Evolutionary conservation across 1,284 basidiomycete genomes (phyloP).

Genomic region (Chalciporus piperatoides): DNA sequence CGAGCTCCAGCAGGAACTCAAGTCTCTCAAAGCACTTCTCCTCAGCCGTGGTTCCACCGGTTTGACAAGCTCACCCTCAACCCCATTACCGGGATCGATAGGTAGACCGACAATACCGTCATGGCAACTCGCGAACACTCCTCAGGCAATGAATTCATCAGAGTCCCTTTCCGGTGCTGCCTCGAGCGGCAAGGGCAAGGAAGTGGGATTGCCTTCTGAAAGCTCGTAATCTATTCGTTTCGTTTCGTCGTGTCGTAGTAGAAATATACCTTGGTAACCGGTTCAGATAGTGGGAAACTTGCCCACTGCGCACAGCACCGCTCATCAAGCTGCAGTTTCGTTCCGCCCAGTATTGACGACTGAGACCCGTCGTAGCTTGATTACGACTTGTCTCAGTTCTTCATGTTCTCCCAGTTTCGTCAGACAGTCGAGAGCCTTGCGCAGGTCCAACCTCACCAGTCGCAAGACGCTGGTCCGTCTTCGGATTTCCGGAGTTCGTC

Average conservation of each 20-base stretch:
- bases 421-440: conserved; percentile 57
- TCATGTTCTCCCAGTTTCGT: conserved; percentile 65
- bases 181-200: conserved; percentile 44
- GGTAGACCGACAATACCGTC: conserved; percentile 79
- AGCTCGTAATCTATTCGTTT: conserved; percentile 12
- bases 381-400: not conserved
- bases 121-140: conserved; percentile 69
- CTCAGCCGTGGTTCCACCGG: conserved; percentile 55
- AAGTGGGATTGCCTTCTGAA: conserved; percentile 32
- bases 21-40: conserved; percentile 90
- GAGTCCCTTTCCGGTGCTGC: conserved; percentile 22
- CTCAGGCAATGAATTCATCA: conserved; percentile 22
- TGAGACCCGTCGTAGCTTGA: not conserved
- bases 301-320: not conserved
- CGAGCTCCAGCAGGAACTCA: conserved; percentile 92
- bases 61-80: conserved; percentile 45
- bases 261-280: not conserved
- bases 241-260: conserved; percentile 7
- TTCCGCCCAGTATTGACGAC: not conserved
- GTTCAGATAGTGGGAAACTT: not conserved
- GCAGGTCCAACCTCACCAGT: conserved; percentile 38
- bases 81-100: conserved; percentile 42
- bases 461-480: conserved; percentile 34
- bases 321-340: too few species aligned
- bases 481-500: conserved; percentile 30